Base-by-base conservation (phyloP, 176 grass and related monocot genomes). In the Carex scoparia region DNA sequence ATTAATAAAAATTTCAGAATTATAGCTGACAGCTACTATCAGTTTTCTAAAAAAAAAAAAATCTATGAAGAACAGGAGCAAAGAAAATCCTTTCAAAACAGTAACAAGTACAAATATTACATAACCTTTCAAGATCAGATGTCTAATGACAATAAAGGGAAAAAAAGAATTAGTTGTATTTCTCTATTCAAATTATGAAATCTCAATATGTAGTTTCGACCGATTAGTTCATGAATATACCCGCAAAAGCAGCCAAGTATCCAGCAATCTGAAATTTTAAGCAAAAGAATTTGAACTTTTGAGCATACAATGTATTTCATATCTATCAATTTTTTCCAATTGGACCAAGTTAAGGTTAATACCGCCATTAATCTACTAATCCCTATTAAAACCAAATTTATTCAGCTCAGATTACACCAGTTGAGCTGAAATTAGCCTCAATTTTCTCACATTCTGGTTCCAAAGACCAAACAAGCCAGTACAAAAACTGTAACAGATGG, bases 231-330 rank as follows among this genome's bases (percentile, higher is more conserved):
- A 82, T 67, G 61, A 99, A 92, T 64, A 91, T 84, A 61, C 88
- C 84, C 77, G 51, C 79, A 77, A 94, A 74, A 77, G 87, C 78
- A 35, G 10, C 88, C 79, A 89, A 81, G 61, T 99, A 99, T 84
- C 91, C 91, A 92, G 85, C 89, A 48, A 98, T 63, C 96, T 97
- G 90, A 86, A 97, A 85, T 68, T 79, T 87, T 46, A 53, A 37
- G 86, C 30, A 86, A 79, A 79, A 10, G 72, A 60, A 48, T 38
- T 0, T 69, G 12, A 60, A 68, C 0, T 68, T 15, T 81, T 32
- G 10, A 59, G 2, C 18, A 85, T 15, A 69, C 40, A 58, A 61
- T 18, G 16, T 7, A n/a, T 62, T 62, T 6, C 1, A 62, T 27
- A 9, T 27, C 0, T 8, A 62, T 51, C 5, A 1, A 8, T 62